These are phyloP conservation scores for Stentor coeruleus DNA, from an alignment of 73 alveolate genomes.

Conservation along the genomic window DNA sequence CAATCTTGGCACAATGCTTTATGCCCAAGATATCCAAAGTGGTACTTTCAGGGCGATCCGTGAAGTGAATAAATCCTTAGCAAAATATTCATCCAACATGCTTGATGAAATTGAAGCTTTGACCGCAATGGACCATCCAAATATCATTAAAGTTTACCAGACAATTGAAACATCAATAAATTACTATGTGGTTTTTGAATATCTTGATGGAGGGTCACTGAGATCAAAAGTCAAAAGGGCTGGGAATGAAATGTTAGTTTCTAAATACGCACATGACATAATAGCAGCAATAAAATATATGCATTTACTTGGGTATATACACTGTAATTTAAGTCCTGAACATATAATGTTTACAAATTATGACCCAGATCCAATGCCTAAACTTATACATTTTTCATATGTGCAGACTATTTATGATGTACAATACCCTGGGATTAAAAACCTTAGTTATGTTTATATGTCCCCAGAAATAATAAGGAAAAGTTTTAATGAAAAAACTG, in stretches of 20 bases:
- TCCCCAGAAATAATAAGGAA: constrained; percentile 75
- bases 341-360: background rate
- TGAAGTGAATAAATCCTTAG: background rate
- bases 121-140: background rate
- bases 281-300: background rate
- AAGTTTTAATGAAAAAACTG: constrained; percentile 45
- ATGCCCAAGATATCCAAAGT: background rate
- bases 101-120: background rate
- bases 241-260: background rate
- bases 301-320: background rate
- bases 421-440: background rate
- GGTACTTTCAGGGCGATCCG: background rate
- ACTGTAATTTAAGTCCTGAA: background rate
- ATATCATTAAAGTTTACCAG: background rate
- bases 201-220: background rate
- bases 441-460: constrained; percentile 44
- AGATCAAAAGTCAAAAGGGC: background rate
- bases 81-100: background rate
- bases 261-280: background rate
- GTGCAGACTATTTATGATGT: background rate
- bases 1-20: background rate
- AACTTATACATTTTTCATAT: too few relatives aligned
- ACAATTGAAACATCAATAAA: background rate
- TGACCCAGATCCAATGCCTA: background rate
- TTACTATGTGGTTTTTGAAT: background rate